Conservation (phyloP, 495 filamentous ascomycete species). For the Pseudoneurospora amorphoporcata region DNA sequence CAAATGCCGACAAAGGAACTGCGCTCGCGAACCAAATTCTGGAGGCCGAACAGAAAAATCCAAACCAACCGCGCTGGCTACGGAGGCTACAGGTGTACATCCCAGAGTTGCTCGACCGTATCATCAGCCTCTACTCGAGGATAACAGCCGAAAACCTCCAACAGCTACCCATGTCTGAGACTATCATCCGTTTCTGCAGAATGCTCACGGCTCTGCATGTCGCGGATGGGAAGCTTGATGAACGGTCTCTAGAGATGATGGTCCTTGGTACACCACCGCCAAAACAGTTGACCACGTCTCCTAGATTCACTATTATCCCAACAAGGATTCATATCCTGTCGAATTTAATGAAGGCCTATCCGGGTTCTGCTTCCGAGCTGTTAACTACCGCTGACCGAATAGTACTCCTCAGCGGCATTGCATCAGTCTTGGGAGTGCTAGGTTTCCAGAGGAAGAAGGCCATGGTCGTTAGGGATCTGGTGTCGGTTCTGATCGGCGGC, state of each 20-base stretch:
- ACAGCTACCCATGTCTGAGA: constrained; percentile 70
- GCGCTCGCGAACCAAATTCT: constrained; percentile 36
- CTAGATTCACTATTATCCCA: constrained; percentile 39
- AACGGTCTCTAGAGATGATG: constrained; percentile 56
- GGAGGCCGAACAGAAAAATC: constrained; percentile 32
- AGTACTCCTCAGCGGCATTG: constrained; percentile 72
- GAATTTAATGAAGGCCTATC: constrained; percentile 64
- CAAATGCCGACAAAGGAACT: constrained; percentile 35
- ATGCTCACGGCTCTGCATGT: constrained; percentile 61
- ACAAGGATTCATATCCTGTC: constrained; percentile 57
- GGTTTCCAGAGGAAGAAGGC: constrained; percentile 79
- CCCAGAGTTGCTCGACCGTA: constrained; percentile 61
- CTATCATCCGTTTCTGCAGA: constrained; percentile 67
- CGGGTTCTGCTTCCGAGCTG: constrained; percentile 49
- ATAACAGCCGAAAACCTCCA: constrained; percentile 76
- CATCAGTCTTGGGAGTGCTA: constrained; percentile 65
- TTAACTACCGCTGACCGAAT: constrained; percentile 60
- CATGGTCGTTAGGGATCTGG: constrained; percentile 71
- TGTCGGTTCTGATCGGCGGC: constrained; percentile 71
- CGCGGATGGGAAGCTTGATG: constrained; percentile 55
- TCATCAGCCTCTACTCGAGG: constrained; percentile 71
- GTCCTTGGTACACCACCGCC: constrained; percentile 34
- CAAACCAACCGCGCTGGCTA: constrained; percentile 32
- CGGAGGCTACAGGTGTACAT: constrained; percentile 32
- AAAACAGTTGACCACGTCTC: constrained; percentile 28